Conservation (phyloP, 2,329 filamentous ascomycete genomes). For the Teratosphaeriaceae sp. region DNA sequence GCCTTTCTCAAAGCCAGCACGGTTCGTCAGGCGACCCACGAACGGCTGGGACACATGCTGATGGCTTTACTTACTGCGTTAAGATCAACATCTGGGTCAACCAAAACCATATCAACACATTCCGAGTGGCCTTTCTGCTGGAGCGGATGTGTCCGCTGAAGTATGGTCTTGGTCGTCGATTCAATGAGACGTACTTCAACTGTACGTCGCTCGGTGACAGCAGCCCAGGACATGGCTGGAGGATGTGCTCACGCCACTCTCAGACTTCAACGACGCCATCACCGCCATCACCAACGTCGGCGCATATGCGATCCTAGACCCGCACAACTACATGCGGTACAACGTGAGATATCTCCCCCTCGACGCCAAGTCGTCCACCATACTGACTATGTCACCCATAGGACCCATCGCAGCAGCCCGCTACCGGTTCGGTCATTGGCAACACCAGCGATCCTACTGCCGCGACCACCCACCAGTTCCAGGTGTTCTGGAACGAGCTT, state of each 20-base stretch:
- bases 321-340: constrained; percentile 39
- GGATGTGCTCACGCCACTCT: too few relatives aligned
- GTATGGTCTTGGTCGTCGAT: constrained; percentile 1
- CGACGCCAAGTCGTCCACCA: too few relatives aligned
- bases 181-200: constrained; percentile 8
- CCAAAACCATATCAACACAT: constrained; percentile 17
- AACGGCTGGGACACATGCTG: too few relatives aligned
- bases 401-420: constrained; percentile 45
- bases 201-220: too few relatives aligned
- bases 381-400: too few relatives aligned
- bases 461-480: constrained; percentile 3
- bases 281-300: not conserved
- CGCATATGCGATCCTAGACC: constrained; percentile 5
- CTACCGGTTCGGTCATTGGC: constrained; percentile 24
- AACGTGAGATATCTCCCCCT: too few relatives aligned
- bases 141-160: constrained; percentile 4
- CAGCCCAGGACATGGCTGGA: too few relatives aligned
- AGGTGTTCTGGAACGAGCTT: constrained; percentile 5
- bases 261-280: constrained; percentile 7
- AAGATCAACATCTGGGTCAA: constrained; percentile 44
- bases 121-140: constrained; percentile 6
- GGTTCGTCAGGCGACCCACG: too few relatives aligned
- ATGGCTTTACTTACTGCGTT: too few relatives aligned
- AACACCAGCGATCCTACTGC: constrained; percentile 4
- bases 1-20: constrained; percentile 43